These are phyloP conservation scores for Mucuna pruriens DNA, from an alignment of 306 rosid species.

Conservation along the genomic window DNA sequence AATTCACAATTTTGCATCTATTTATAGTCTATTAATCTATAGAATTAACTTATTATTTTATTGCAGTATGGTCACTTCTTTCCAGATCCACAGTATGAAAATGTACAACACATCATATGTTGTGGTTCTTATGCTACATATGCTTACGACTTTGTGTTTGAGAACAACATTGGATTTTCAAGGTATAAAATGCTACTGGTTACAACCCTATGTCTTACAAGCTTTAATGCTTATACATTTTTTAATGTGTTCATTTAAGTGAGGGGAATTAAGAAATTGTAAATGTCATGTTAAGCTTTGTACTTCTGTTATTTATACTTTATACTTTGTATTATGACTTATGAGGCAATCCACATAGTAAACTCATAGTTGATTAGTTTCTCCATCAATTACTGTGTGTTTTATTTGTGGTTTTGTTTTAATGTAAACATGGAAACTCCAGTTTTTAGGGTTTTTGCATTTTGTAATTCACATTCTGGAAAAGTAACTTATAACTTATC, in stretches of 20 bases:
- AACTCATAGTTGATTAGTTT: constrained; percentile 18
- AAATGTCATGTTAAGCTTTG: constrained; percentile 26
- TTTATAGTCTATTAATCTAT: constrained; percentile 12
- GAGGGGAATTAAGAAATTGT: constrained; percentile 23
- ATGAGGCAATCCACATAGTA: constrained; percentile 10
- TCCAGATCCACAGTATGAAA: constrained; percentile 98
- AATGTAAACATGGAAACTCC: constrained; percentile 12
- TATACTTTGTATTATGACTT: background rate
- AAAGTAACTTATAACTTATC: constrained; percentile 16
- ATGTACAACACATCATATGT: constrained; percentile 95
- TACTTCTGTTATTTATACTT: background rate
- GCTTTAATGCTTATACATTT: constrained; percentile 33
- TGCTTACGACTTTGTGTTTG: constrained; percentile 94
- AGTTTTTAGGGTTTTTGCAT: constrained; percentile 8
- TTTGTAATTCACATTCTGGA: background rate
- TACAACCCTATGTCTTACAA: constrained; percentile 9
- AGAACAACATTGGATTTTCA: constrained; percentile 81
- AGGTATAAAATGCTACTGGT: constrained; percentile 54
- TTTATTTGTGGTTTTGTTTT: background rate
- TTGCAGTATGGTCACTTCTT: constrained; percentile 99
- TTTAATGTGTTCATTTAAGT: constrained; percentile 8
- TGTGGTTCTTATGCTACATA: constrained; percentile 98
- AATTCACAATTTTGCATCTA: constrained; percentile 19
- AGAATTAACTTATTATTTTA: constrained; percentile 39
- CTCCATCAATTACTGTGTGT: background rate